Percentiles rank a stretch among this genome's conserved stretches.
These are phyloP conservation scores for Physcomitrium patens DNA, from an alignment of 225 moss, liverwort and hornwort species.

Conservation along the genomic window DNA sequence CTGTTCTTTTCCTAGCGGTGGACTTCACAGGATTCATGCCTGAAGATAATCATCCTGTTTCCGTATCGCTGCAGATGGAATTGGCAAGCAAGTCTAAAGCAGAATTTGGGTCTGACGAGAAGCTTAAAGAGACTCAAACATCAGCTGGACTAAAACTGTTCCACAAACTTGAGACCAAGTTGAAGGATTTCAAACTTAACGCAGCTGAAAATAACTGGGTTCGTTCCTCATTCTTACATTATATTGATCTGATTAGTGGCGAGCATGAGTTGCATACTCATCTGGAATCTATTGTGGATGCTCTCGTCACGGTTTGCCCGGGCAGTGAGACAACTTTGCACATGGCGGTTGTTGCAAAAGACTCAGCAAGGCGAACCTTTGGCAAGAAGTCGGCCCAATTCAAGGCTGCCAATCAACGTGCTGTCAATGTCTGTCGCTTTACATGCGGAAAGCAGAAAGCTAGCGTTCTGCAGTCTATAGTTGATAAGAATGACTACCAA, in stretches of 20 bases:
- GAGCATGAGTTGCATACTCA: conserved; percentile 60
- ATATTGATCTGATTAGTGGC: conserved; percentile 63
- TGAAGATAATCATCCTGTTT: background rate
- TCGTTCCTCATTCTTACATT: conserved; percentile 75
- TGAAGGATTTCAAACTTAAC: conserved; percentile 63
- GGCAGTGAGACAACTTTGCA: conserved; percentile 71
- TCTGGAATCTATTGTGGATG: conserved; percentile 59
- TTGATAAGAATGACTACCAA: conserved; percentile 60
- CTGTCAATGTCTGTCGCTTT: conserved; percentile 71
- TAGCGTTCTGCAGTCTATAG: conserved; percentile 71
- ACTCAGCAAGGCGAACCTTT: conserved; percentile 49
- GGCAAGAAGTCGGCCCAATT: conserved; percentile 79
- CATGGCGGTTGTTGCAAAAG: conserved; percentile 72
- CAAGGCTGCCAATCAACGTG: conserved; percentile 65
- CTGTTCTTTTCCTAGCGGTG: background rate
- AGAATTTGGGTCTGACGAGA: conserved; percentile 46
- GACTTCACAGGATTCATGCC: background rate
- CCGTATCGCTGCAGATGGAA: conserved; percentile 44
- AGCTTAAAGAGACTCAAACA: conserved; percentile 44
- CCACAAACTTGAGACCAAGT: conserved; percentile 50
- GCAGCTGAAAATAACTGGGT: conserved; percentile 68
- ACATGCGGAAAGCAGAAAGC: conserved; percentile 86
- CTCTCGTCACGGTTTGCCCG: conserved; percentile 73
- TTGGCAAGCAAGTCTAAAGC: conserved; percentile 47
- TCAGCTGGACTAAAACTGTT: conserved; percentile 44